A percentile compares a stretch with the other conserved stretches of the same genome.
Conservation (phyloP, 345 rosid genomes). For the Eucalyptus camaldulensis region DNA sequence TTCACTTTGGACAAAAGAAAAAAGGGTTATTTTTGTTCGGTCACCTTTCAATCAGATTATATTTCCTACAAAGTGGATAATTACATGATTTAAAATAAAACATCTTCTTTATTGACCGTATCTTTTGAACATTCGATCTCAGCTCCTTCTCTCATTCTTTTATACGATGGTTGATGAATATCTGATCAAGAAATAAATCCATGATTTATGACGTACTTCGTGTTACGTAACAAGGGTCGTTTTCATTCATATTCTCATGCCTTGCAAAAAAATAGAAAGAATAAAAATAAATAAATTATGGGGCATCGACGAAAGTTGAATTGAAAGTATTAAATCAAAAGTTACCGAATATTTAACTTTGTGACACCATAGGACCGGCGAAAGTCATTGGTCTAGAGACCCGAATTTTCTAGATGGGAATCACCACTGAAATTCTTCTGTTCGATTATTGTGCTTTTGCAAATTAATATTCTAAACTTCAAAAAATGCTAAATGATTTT, state of each 20-base stretch:
- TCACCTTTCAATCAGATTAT: not conserved
- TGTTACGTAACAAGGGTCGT: not conserved
- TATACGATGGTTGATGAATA: not conserved
- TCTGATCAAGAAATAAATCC: not conserved
- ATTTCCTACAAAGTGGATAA: not conserved
- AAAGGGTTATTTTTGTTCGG: not conserved
- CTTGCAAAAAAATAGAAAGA: not conserved
- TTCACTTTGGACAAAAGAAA: not conserved
- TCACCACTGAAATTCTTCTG: not conserved
- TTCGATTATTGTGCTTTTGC: not conserved
- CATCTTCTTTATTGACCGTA: not conserved
- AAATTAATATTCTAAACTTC: not conserved
- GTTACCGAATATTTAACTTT: not conserved
- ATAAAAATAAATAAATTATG: not conserved
- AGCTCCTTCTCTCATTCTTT: not conserved
- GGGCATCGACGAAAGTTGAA: not conserved
- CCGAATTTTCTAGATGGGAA: not conserved
- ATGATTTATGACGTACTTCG: not conserved
- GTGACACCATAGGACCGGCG: not conserved
- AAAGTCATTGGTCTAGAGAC: not conserved
- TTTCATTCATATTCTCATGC: not conserved
- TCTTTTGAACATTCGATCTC: not conserved
- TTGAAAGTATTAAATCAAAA: not conserved
- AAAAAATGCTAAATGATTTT: not conserved
- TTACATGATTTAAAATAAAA: not conserved